A percentile compares a stretch with the other conserved stretches of the same genome.
These are phyloP conservation scores for Cicer cuneatum DNA, from an alignment of 306 rosid species.

Conservation along the genomic window DNA sequence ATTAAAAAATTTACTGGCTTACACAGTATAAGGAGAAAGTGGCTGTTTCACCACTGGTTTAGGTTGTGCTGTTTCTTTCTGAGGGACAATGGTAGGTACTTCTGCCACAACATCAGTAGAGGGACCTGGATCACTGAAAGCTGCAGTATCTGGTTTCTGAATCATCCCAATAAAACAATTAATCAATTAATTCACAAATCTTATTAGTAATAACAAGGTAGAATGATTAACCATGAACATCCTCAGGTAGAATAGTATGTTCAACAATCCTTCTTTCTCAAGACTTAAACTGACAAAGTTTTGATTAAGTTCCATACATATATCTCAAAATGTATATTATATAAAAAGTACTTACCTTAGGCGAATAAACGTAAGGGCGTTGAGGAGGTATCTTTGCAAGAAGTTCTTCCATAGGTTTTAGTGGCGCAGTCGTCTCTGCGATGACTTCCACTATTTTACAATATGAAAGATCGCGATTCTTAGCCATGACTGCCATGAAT, in stretches of 20 bases:
- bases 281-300: slow-evolving; percentile 19
- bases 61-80: slow-evolving; percentile 48
- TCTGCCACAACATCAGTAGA: slow-evolving; percentile 43
- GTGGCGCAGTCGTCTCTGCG: slow-evolving; percentile 90
- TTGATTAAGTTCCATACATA: slow-evolving; percentile 11
- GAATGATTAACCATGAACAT: too few species aligned
- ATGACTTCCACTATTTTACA: slow-evolving; percentile 90
- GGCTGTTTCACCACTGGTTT: slow-evolving; percentile 50
- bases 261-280: slow-evolving; percentile 23
- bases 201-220: slow-evolving; percentile 22
- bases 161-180: slow-evolving; percentile 43
- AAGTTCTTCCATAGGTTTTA: slow-evolving; percentile 82
- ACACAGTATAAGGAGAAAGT: slow-evolving; percentile 74
- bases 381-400: slow-evolving; percentile 83
- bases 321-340: slow-evolving; percentile 2
- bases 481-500: slow-evolving; percentile 83
- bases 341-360: slow-evolving; percentile 58
- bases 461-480: slow-evolving; percentile 70
- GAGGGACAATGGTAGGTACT: slow-evolving; percentile 51
- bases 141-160: slow-evolving; percentile 59
- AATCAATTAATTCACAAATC: slow-evolving; percentile 40
- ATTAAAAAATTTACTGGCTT: slow-evolving; percentile 40
- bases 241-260: slow-evolving; percentile 1
- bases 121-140: slow-evolving; percentile 46
- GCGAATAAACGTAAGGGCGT: slow-evolving; percentile 53